Percentiles rank a stretch among this genome's conserved stretches.
phyloP scores from a whole-genome alignment of 1,139 yeast species.

The Nakaseomyces delphensis region DNA sequence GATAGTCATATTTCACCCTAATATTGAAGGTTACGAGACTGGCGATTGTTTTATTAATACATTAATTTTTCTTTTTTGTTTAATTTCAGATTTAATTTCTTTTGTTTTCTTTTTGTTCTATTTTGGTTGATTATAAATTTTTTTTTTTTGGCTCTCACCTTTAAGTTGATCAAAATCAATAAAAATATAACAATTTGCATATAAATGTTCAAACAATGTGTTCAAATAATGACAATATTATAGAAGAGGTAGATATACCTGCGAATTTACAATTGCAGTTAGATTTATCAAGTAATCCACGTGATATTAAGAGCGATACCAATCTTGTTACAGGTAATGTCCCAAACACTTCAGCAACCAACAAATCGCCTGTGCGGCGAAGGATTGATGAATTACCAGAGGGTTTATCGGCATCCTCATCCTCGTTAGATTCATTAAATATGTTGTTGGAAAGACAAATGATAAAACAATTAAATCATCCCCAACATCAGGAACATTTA shows the following conservation, averaged over 20 bases:
- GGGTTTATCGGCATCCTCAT: constrained; percentile 22
- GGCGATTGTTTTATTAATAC: no score
- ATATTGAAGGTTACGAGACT: no score
- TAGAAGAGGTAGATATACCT: constrained; percentile 28
- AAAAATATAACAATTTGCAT: no score
- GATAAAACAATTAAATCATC: constrained; percentile 35
- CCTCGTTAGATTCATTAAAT: constrained; percentile 35
- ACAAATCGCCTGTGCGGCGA: constrained; percentile 6
- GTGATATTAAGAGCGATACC: constrained; percentile 7
- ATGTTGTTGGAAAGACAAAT: constrained; percentile 35
- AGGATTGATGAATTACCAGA: constrained; percentile 11
- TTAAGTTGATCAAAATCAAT: no score
- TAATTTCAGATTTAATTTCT: neutral
- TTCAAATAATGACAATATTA: constrained; percentile 7
- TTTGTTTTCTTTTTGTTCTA: neutral
- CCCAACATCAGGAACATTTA: constrained; percentile 33
- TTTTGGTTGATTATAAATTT: neutral
- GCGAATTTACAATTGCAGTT: constrained; percentile 20
- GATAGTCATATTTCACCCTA: no score
- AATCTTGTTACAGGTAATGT: neutral
- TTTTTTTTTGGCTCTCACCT: no score
- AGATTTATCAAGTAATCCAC: constrained; percentile 11
- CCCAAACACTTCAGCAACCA: neutral
- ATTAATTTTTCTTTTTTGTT: neutral
- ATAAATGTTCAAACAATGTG: neutral